phyloP scores from a whole-genome alignment of 169 alveolate genomes.

The Cryptosporidium baileyi region DNA sequence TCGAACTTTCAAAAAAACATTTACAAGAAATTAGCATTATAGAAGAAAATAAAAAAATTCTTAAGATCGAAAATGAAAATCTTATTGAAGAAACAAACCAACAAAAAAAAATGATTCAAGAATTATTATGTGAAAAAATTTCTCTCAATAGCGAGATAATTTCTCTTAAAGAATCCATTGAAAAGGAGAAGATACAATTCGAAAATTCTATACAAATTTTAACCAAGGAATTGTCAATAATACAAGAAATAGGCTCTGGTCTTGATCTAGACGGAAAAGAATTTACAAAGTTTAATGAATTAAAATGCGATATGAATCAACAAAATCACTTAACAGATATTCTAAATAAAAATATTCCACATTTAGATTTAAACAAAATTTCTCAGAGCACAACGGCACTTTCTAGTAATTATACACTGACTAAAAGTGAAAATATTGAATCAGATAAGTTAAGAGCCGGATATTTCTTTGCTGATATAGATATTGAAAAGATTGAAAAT shows the following conservation, averaged over 20 bases:
- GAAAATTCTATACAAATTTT: conserved; percentile 8
- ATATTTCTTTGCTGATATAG: not conserved
- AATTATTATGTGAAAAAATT: conserved; percentile 39
- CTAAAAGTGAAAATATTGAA: not conserved
- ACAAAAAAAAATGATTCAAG: conserved; percentile 60
- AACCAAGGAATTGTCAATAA: not conserved
- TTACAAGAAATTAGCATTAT: not conserved
- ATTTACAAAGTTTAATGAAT: not conserved
- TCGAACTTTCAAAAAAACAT: not conserved
- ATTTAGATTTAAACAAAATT: conserved; percentile 4
- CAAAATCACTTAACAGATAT: not conserved
- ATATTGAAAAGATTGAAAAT: not conserved
- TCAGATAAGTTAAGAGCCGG: not conserved
- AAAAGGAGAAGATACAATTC: conserved; percentile 14
- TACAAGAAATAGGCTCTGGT: conserved; percentile 31
- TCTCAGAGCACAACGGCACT: conserved; percentile 51
- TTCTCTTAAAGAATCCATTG: conserved; percentile 9
- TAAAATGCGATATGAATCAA: not conserved
- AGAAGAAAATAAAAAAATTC: not conserved
- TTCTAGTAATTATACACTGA: conserved; percentile 14
- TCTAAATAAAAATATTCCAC: not conserved
- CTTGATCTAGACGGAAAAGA: not conserved
- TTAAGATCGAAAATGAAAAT: conserved; percentile 26
- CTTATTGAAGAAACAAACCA: conserved; percentile 21
- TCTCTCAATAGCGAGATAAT: conserved; percentile 8